Evolutionary conservation across 345 rosid genomes (phyloP), one percentile per base, ranked within the genome.

Genomic region (Citrus reticulata): DNA sequence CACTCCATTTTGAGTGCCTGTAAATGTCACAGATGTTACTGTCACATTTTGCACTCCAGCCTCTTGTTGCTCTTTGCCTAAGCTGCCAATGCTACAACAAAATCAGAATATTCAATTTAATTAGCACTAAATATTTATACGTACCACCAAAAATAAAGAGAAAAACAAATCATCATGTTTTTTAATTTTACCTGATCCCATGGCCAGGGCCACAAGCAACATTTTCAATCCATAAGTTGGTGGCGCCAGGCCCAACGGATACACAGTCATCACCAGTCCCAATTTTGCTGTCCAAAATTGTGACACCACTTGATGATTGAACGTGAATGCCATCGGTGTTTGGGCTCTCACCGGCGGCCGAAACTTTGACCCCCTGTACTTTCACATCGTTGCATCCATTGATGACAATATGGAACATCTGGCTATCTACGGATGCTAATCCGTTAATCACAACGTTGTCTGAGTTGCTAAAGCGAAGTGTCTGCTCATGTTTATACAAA

Each of bases 201-300:
- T 93, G 96, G 70, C 98, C 98, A 0, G 98, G 98, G 2, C 98
- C 96, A 14, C 98, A 93, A 0, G 83, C 77, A 0, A 89, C 66
- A n/a, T 89, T 88, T 70, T 88, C 91, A 19, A 91, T 86, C 90
- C 88, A 86, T 1, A 90, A 73, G 19, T 87, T 86, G 11, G 75
- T 59, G 37, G 96, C 80, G 24, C 96, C 98, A 1, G 94, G 90
- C 6, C 95, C 95, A 22, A 93, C 58, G 0, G 96, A 93, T 9
- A 91, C 74, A 67, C 97, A 93, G 40, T 91, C 97, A 54, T 93
- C 96, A 0, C 94, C 98, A 0, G 96, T 93, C 57, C 80, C 82
- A n/a, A 92, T 84, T 67, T 68, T 84, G 0, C 91, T 0, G 96
- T 93, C 78, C 78, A 83, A 40, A 83, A 92, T 90, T 17, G 92